Base-by-base conservation (phyloP, 108 stramenopile species). In the Poteriospumella lacustris region DNA sequence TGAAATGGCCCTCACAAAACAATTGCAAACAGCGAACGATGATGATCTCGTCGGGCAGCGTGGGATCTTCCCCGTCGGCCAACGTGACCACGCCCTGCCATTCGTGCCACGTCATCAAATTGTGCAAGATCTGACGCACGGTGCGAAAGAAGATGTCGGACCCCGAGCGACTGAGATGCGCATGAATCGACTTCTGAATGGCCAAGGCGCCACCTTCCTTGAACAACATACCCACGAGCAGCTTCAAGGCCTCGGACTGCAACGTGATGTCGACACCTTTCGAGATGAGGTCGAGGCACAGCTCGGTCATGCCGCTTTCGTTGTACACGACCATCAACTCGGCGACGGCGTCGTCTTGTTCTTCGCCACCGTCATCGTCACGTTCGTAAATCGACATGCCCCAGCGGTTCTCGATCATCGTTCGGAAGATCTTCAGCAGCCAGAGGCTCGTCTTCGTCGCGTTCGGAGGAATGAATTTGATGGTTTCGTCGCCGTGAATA, bases 291-390 rank as follows among this genome's bases (percentile, higher is more conserved):
- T 78, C 77, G 15, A 82, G 42, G 68, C 81, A 82, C 39, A 82
- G 64, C 5, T 39, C 68, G n/a, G 68, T 78, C 19, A 70, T 76
- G 28, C 77, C 68, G 68, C 42, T 68, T 3, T 58, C 40, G 58
- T 82, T 77, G 9, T 67, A 43, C 2, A 42, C 47, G 28, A 36
- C 43, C 67, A 76, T 58, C 26, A 82, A 24, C 39, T 59, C 47
- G 19, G 2, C 41, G 29, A 76, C 81, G 0, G 68, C 77, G 52
- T 42, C 56, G 69, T 82, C 81, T 75, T 78, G 44, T 64, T 82
- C 81, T 62, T 82, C 81, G 47, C 58, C 81, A 15, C 81, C 81
- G 31, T 78, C 77, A 41, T 82, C 81, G 58, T 82, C 81, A 1
- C 81, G 64, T 43, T 82, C 81, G 42, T 68, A 60, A 28, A 82